Evolutionary conservation across 2,329 filamentous ascomycete genomes (phyloP), one percentile per base, ranked within the genome.

Genomic region (Penicillium sp.): DNA sequence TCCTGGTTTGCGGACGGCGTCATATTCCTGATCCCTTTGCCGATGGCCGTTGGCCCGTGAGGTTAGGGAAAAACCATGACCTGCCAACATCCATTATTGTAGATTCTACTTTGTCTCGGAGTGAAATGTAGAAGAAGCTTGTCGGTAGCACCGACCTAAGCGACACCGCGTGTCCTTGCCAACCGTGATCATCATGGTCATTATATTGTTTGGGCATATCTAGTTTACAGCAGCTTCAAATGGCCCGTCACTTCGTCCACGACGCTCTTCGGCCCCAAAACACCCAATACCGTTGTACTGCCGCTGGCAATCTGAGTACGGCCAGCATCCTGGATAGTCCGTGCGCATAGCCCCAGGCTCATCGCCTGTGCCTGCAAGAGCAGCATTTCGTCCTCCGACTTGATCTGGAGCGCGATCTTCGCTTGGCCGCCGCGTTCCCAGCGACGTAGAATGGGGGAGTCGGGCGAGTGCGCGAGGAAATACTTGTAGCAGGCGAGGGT

Each of bases 401-500:
- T 92, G 51, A 82, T 75, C 68, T 95, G 89, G 38, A 98, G 69
- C 6, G 92, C 92, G 48, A 98, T 85, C 75, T 98, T 96, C 49
- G 86, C 84, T 70, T 95, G 89, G 9, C 92, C 92, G 38, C 74
- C 69, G 35, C 72, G 73, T 68, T 98, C 92, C 92, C 92, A 98
- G 50, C 83, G 82, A 50, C 75, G 75, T 32, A 98, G 77, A 35
- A 94, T 70, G 27, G 75, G 67, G 35, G 73, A 68, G 35, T 69
- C 64, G 2, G 71, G 64, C n/a, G 77, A 69, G 37, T 69, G 65
- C 30, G 71, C 67, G 39, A 79, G 67, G 48, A 93, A 79, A 42
- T 80, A 71, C 70, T 95, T 96, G 79, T 95, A 98, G 76, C 90
- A 96, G 38, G 90, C 89, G 39, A 98, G 80, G 2, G 90, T 95